Evolutionary conservation across 805 yeast species (phyloP).

Genomic region (Cyberlindnera amylophila): DNA sequence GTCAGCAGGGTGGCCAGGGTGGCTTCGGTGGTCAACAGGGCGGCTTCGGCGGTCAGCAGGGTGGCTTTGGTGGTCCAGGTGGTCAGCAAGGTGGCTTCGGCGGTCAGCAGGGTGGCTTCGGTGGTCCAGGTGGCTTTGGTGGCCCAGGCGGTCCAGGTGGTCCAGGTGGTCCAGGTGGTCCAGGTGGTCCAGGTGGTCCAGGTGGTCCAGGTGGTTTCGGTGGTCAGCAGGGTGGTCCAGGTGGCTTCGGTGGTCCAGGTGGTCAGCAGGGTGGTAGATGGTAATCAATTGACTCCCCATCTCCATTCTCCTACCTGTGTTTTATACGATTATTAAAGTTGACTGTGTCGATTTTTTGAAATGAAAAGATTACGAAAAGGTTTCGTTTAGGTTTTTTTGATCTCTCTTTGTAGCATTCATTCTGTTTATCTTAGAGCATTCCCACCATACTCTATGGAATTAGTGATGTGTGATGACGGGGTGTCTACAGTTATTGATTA

Average conservation of each 20-base stretch:
- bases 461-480: no score
- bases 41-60: constrained; percentile 17
- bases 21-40: constrained; percentile 20
- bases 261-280: constrained; percentile 25
- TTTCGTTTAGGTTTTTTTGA: no score
- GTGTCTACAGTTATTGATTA: no score
- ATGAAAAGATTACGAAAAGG: neutral
- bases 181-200: constrained; percentile 15
- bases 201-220: constrained; percentile 20
- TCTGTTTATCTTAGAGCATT: no score
- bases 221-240: constrained; percentile 21
- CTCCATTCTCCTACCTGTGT: neutral
- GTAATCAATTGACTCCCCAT: constrained; percentile 11
- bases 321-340: neutral
- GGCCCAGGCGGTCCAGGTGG: constrained; percentile 25
- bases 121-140: constrained; percentile 18
- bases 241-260: constrained; percentile 19
- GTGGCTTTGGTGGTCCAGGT: constrained; percentile 23
- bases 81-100: constrained; percentile 14
- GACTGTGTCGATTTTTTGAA: neutral
- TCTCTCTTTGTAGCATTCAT: no score
- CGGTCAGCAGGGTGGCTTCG: constrained; percentile 12
- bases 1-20: constrained; percentile 13
- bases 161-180: constrained; percentile 21
- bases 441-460: no score